A percentile compares a stretch with the other conserved stretches of the same genome.
Conservation (phyloP, 306 rosid species). For the Quillaja saponaria region DNA sequence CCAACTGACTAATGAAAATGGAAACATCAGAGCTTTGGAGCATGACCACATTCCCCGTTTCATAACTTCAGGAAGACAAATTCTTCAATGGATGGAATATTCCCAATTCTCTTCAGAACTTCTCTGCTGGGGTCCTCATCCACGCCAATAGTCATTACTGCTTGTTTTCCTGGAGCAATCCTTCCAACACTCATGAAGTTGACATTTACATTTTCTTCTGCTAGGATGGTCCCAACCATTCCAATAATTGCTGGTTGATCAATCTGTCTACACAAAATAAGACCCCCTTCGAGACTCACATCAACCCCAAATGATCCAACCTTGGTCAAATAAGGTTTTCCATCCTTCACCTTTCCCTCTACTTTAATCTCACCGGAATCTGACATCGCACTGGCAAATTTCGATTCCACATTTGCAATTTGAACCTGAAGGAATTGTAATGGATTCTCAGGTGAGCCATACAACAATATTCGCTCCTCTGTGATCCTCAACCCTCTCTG, state of each 20-base stretch:
- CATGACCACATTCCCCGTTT: too few relatives aligned
- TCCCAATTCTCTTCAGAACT: conserved; percentile 53
- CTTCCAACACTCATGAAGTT: conserved; percentile 71
- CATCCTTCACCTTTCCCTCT: conserved; percentile 60
- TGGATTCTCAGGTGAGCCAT: conserved; percentile 60
- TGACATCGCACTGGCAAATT: conserved; percentile 59
- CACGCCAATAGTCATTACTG: conserved; percentile 68
- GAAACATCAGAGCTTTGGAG: too few relatives aligned
- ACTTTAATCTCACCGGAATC: conserved; percentile 58
- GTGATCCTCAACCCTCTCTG: conserved; percentile 62
- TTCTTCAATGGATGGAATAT: conserved; percentile 56
- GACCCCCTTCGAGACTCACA: conserved; percentile 58
- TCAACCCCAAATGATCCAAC: conserved; percentile 68
- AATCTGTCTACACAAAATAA: conserved; percentile 62
- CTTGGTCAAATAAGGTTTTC: conserved; percentile 55
- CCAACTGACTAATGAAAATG: too few relatives aligned
- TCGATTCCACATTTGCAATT: conserved; percentile 64
- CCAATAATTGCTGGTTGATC: conserved; percentile 76
- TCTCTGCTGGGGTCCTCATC: conserved; percentile 56
- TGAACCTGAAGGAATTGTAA: conserved; percentile 53
- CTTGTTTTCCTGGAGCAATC: conserved; percentile 66
- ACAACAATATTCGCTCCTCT: conserved; percentile 48
- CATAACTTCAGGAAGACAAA: conserved; percentile 63
- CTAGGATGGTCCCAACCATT: conserved; percentile 57
- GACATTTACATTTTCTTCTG: conserved; percentile 61